Evolutionary conservation across 2,329 filamentous ascomycete species (phyloP), one percentile per base, ranked within the genome.

Genomic region (Scedosporium dehoogii): DNA sequence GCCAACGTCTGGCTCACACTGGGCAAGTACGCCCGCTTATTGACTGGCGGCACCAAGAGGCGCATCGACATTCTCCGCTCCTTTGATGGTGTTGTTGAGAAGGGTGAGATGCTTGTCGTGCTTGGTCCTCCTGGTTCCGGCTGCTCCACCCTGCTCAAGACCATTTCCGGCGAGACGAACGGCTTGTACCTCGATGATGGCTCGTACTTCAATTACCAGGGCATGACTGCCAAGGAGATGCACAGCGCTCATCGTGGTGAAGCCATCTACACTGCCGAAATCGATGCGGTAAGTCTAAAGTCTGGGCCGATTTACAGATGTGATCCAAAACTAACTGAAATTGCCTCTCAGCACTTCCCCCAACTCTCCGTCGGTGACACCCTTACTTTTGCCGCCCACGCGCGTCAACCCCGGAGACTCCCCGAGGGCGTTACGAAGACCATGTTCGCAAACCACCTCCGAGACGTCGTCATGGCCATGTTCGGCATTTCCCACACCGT

Each of bases 111-210:
- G 86, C 74, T 91, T 29, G 85, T 91, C 16, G 88, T 91, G 2
- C 79, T 91, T 41, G 88, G 88, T 16, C 88, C 87, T 62, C 88
- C 88, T 2, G 84, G 84, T 48, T 81, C 82, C n/a, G 89, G 89
- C 61, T 96, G 91, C 73, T 91, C 89, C 16, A 96, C 91, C 2
- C 87, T 96, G 66, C 79, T 96, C 63, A 96, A 96, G 78, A 90
- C 90, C 0, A 84, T 96, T 67, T 85, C 90, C 3, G 91, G 91
- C 64, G 90, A 96, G 74, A 90, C 88, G 23, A 88, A 92, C 67
- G 91, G 91, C 60, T 86, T 96, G 68, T 85, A 82, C 67, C 79
- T 94, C 14, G 88, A 91, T 58, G 76, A 87, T 3, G 76, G 78
- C 10, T 87, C 89, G 0, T 85, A 90, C 65, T 85, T 96, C 70